phyloP scores from a whole-genome alignment of 2,329 filamentous ascomycete species.

The Coniochaeta prunicola region DNA sequence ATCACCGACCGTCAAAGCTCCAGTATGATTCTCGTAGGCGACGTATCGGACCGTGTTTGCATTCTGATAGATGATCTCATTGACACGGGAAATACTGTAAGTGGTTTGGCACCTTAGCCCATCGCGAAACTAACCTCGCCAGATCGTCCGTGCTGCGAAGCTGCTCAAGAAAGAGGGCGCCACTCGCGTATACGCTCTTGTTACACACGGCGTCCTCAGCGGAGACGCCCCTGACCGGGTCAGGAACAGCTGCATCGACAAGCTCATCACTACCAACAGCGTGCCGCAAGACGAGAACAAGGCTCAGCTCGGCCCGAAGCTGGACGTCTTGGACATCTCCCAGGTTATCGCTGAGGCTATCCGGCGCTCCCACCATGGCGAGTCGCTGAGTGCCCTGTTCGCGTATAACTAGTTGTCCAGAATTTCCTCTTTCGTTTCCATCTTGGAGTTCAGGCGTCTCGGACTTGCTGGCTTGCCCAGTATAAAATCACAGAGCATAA shows the following conservation, averaged over 20 bases:
- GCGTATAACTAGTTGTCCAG: constrained; percentile 55
- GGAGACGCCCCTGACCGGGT: constrained; percentile 91
- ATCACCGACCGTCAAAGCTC: constrained; percentile 69
- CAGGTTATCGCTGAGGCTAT: constrained; percentile 93
- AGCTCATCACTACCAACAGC: constrained; percentile 90
- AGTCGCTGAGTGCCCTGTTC: constrained; percentile 93
- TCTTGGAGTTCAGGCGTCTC: background rate
- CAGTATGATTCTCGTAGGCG: constrained; percentile 80
- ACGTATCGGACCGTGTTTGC: constrained; percentile 63
- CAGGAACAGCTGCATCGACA: constrained; percentile 86
- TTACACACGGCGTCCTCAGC: constrained; percentile 91
- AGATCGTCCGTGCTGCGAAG: constrained; percentile 88
- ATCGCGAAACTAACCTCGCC: background rate
- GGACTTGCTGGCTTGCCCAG: background rate
- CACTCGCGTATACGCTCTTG: constrained; percentile 76
- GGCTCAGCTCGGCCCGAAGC: constrained; percentile 63
- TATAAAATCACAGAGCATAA: background rate
- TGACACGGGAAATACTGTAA: constrained; percentile 80
- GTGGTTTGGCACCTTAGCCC: background rate
- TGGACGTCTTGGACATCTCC: constrained; percentile 87
- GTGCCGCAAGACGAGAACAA: constrained; percentile 81
- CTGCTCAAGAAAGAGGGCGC: constrained; percentile 94
- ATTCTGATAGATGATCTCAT: constrained; percentile 93
- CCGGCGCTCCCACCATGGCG: constrained; percentile 89
- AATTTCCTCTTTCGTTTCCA: background rate